phyloP scores from a whole-genome alignment of 2,329 filamentous ascomycete genomes.

The Botryotinia calthae region DNA sequence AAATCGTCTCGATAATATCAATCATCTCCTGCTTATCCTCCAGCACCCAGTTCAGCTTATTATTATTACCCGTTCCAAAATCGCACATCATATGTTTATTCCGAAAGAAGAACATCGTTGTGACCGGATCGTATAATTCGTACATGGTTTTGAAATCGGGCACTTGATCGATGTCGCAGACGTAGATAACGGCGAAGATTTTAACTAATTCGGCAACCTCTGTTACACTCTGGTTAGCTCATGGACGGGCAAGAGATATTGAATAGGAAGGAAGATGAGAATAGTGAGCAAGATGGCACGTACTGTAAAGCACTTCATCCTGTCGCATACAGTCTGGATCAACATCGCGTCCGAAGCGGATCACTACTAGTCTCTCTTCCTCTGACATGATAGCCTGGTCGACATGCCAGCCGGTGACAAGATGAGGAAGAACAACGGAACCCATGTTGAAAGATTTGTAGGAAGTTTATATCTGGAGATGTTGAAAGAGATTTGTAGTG shows the following conservation, averaged over 20 bases:
- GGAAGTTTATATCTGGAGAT: not conserved
- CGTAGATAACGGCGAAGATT: constrained; percentile 89
- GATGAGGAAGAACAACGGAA: constrained; percentile 87
- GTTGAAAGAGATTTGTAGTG: not conserved
- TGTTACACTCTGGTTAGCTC: constrained; percentile 16
- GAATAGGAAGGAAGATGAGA: not conserved
- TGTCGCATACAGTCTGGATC: constrained; percentile 78
- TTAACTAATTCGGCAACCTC: constrained; percentile 87
- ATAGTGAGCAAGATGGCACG: constrained; percentile 16
- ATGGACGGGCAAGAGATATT: not conserved
- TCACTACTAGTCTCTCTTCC: constrained; percentile 88
- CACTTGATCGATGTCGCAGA: constrained; percentile 88
- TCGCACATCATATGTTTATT: constrained; percentile 99
- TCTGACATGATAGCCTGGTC: constrained; percentile 90
- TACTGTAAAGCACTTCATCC: constrained; percentile 89
- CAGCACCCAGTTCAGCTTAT: constrained; percentile 94
- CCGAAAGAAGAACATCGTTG: constrained; percentile 96
- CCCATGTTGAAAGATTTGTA: constrained; percentile 44
- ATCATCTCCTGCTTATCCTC: constrained; percentile 99
- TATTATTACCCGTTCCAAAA: constrained; percentile 97
- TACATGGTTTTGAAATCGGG: constrained; percentile 98
- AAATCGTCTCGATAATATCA: constrained; percentile 97
- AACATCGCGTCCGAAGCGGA: constrained; percentile 86
- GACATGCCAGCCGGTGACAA: constrained; percentile 93
- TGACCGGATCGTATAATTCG: constrained; percentile 84